Conservation (phyloP, 306 rosid species). For the Elaeagnus macrophylla region DNA sequence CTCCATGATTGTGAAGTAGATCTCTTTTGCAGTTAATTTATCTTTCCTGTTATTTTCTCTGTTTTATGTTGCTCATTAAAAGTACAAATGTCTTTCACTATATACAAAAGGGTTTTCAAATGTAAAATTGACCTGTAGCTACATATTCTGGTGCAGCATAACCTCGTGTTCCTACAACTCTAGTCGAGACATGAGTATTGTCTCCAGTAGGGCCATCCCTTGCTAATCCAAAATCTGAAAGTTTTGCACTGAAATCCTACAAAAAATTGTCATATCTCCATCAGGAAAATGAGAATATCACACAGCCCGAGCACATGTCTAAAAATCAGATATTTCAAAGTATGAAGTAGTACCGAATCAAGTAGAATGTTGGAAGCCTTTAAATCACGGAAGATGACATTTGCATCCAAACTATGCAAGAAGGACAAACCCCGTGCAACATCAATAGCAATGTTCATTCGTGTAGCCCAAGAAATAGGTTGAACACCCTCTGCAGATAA, state of each 20-base stretch:
- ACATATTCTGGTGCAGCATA: conserved; percentile 97
- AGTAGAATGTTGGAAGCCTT: conserved; percentile 86
- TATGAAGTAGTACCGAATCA: conserved; percentile 53
- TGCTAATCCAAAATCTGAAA: conserved; percentile 92
- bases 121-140: conserved; percentile 60
- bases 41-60: no score
- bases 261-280: conserved; percentile 8
- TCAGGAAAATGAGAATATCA: conserved; percentile 10
- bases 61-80: no score
- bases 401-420: conserved; percentile 60
- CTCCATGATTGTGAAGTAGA: no score
- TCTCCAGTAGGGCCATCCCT: conserved; percentile 98
- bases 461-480: conserved; percentile 61
- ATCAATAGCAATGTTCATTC: conserved; percentile 59
- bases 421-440: conserved; percentile 75
- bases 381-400: conserved; percentile 81
- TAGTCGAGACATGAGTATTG: conserved; percentile 87
- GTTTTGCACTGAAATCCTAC: conserved; percentile 73
- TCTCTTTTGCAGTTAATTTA: no score
- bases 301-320: neutral
- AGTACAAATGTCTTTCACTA: no score
- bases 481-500: conserved; percentile 65
- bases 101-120: no score
- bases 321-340: conserved; percentile 1
- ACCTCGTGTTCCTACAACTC: conserved; percentile 83